Conservation (phyloP, 441 rosid genomes). For the Erodium trifolium region DNA sequence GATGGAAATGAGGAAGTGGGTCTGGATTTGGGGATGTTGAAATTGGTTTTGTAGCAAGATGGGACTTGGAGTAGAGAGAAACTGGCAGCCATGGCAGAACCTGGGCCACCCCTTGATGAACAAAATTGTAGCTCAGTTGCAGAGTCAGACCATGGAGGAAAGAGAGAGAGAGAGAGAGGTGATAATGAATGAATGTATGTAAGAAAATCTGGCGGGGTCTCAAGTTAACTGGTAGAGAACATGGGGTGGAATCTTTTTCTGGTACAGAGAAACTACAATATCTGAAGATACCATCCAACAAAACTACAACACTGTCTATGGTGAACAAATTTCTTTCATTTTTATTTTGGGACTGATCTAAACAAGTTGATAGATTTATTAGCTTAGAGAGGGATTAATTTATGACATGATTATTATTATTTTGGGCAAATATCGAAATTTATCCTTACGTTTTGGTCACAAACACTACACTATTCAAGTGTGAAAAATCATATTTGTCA, state of each 20-base stretch:
- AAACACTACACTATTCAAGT: no score
- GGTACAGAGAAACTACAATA: background rate
- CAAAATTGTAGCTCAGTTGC: background rate
- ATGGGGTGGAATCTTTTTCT: background rate
- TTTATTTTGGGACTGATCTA: background rate
- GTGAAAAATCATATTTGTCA: no score
- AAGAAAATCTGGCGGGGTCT: background rate
- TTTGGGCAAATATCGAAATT: no score
- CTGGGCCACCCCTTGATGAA: background rate
- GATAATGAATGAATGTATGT: background rate
- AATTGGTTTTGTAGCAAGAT: slow-evolving; percentile 13
- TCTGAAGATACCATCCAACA: background rate
- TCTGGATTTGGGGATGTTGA: slow-evolving; percentile 18
- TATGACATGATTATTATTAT: no score
- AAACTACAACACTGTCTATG: background rate
- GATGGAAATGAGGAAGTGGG: slow-evolving; percentile 16
- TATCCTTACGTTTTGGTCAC: no score
- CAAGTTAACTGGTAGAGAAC: background rate
- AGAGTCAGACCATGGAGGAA: background rate
- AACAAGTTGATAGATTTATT: no score
- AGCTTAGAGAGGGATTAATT: no score
- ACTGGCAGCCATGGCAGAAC: slow-evolving; percentile 30
- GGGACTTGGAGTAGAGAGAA: slow-evolving; percentile 25
- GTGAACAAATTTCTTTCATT: background rate
- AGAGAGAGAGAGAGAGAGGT: background rate